These are phyloP conservation scores for Lipomyces yamadae DNA, from an alignment of 805 yeast genomes.

Conservation along the genomic window DNA sequence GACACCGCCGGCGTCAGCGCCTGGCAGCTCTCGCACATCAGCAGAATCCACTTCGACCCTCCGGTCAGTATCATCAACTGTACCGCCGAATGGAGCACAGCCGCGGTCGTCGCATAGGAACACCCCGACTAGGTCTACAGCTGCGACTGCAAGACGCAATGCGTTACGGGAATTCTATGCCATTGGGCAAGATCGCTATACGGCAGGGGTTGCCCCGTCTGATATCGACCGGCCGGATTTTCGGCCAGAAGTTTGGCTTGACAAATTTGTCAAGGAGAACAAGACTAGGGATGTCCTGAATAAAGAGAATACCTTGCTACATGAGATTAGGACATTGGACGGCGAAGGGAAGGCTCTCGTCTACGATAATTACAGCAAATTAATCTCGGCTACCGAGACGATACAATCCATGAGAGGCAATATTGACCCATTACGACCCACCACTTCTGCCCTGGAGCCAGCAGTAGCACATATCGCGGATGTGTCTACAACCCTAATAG, in stretches of 20 bases:
- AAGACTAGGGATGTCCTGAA: conserved; percentile 23
- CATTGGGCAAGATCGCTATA: conserved; percentile 30
- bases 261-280: conserved; percentile 26
- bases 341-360: conserved; percentile 42
- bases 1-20: neutral
- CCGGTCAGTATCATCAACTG: neutral
- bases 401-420: conserved; percentile 34
- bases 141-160: conserved; percentile 37
- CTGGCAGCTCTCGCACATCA: conserved; percentile 1
- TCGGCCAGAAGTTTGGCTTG: conserved; percentile 27
- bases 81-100: neutral
- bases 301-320: conserved; percentile 32
- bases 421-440: conserved; percentile 37
- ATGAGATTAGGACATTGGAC: conserved; percentile 38
- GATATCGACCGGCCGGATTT: conserved; percentile 37
- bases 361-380: conserved; percentile 39
- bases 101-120: neutral
- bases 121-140: conserved; percentile 4
- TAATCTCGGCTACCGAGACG: conserved; percentile 40
- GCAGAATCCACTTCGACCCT: neutral
- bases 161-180: conserved; percentile 40
- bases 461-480: conserved; percentile 37
- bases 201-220: conserved; percentile 32
- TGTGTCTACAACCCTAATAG: conserved; percentile 32
- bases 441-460: conserved; percentile 34